Conservation (phyloP, 2,329 filamentous ascomycete genomes). For the Fusarium cyanostomum region DNA sequence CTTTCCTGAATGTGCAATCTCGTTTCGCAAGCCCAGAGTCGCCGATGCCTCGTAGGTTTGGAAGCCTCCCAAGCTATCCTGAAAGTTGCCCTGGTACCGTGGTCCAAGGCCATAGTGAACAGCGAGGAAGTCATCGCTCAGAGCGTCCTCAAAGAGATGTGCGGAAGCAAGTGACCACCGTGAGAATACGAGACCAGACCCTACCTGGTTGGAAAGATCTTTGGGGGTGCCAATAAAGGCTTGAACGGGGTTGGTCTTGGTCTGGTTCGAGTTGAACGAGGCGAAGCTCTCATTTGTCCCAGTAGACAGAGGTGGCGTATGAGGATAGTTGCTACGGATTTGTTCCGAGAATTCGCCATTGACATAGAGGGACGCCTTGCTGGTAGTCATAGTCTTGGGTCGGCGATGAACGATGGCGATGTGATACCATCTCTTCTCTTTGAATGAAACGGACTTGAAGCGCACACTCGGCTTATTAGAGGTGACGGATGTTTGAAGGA, state of each 20-base stretch:
- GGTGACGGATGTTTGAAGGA: slow-evolving; percentile 92
- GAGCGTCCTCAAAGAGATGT: slow-evolving; percentile 84
- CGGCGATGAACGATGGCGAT: slow-evolving; percentile 87
- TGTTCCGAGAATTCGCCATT: slow-evolving; percentile 95
- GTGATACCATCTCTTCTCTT: slow-evolving; percentile 88
- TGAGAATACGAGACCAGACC: slow-evolving; percentile 76
- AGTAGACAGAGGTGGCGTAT: slow-evolving; percentile 72
- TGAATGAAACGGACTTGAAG: slow-evolving; percentile 85
- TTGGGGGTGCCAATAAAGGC: slow-evolving; percentile 93
- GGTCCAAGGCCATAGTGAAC: slow-evolving; percentile 92
- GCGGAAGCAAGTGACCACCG: slow-evolving; percentile 91
- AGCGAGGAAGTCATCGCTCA: slow-evolving; percentile 91
- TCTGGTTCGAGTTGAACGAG: slow-evolving; percentile 68
- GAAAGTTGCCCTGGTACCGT: slow-evolving; percentile 94
- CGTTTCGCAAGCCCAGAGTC: slow-evolving; percentile 88
- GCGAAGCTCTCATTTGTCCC: slow-evolving; percentile 74
- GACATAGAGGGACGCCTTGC: slow-evolving; percentile 88
- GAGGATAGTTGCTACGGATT: slow-evolving; percentile 87
- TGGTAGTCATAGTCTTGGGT: slow-evolving; percentile 76
- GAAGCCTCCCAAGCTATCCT: slow-evolving; percentile 94
- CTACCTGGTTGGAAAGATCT: slow-evolving; percentile 81
- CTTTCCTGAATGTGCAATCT: slow-evolving; percentile 87
- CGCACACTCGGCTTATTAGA: slow-evolving; percentile 88
- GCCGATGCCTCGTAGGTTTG: slow-evolving; percentile 96
- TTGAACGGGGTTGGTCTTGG: slow-evolving; percentile 77